Conservation (phyloP, 352 stramenopile species). For the Lagenidium sp. region DNA sequence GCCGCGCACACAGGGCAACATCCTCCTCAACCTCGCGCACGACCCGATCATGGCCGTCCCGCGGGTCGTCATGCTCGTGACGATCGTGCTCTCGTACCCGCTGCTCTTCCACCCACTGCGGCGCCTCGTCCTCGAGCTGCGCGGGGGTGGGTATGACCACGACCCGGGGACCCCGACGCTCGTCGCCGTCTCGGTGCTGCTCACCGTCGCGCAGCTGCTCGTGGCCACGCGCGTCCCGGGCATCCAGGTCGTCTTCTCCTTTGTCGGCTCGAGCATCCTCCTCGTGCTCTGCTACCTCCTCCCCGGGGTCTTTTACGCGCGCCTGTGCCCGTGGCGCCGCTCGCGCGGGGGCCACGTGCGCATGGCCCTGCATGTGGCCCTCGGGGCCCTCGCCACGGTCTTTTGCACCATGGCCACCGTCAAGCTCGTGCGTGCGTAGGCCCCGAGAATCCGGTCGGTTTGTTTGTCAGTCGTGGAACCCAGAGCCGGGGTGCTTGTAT, state of each 20-base stretch:
- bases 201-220: slow-evolving; percentile 12
- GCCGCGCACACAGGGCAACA: slow-evolving; percentile 51
- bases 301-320: slow-evolving; percentile 45
- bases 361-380: slow-evolving; percentile 15
- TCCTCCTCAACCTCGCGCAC: slow-evolving; percentile 65
- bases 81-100: slow-evolving; percentile 70
- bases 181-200: slow-evolving; percentile 11
- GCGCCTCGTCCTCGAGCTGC: slow-evolving; percentile 55
- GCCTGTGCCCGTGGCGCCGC: slow-evolving; percentile 31
- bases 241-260: slow-evolving; percentile 57
- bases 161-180: slow-evolving; percentile 18
- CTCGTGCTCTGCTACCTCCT: slow-evolving; percentile 69
- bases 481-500: no score
- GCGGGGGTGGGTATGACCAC: slow-evolving; percentile 15
- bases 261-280: slow-evolving; percentile 65
- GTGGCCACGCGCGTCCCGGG: slow-evolving; percentile 13
- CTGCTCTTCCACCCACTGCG: slow-evolving; percentile 63
- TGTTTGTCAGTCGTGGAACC: no score
- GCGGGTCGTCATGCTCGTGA: slow-evolving; percentile 53
- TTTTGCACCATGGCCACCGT: slow-evolving; percentile 54
- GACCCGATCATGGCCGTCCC: slow-evolving; percentile 65
- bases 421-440: slow-evolving; percentile 10
- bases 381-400: slow-evolving; percentile 32
- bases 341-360: slow-evolving; percentile 14
- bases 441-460: not conserved